Conservation (phyloP, 2,329 filamentous ascomycete species). For the Aspergillus brasiliensis region DNA sequence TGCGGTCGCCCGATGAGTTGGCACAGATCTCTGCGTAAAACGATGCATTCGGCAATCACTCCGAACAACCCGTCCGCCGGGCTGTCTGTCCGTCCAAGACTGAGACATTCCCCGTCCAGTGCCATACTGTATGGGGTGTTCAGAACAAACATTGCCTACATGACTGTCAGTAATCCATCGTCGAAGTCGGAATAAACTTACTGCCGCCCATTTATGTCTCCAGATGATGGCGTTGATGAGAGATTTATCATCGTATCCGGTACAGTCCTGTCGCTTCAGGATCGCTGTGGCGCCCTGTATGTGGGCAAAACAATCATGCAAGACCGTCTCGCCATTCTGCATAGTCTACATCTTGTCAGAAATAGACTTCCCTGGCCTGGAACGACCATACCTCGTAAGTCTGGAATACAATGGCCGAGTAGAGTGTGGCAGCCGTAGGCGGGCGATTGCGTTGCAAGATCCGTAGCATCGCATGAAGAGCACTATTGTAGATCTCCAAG, state of each 20-base stretch:
- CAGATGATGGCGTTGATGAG: background rate
- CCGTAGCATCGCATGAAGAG: background rate
- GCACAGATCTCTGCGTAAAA: background rate
- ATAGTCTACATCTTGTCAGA: background rate
- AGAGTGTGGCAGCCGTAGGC: background rate
- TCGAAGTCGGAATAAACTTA: background rate
- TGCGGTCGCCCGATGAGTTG: no score
- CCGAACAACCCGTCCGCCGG: background rate
- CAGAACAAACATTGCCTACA: background rate
- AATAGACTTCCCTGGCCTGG: background rate
- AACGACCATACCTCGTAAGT: background rate
- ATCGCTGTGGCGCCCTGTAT: background rate
- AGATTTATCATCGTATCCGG: background rate
- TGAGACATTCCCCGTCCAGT: background rate
- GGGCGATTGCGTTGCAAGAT: background rate
- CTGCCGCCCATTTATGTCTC: background rate
- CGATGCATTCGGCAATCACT: background rate
- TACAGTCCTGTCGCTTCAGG: background rate
- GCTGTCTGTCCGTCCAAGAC: background rate
- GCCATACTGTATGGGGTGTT: background rate
- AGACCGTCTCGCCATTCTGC: background rate
- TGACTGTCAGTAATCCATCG: background rate
- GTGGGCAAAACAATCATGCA: background rate
- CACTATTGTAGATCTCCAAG: background rate
- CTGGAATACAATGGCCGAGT: background rate